These are phyloP conservation scores for Geranium rotundifolium DNA, from an alignment of 345 rosid genomes.

Conservation along the genomic window DNA sequence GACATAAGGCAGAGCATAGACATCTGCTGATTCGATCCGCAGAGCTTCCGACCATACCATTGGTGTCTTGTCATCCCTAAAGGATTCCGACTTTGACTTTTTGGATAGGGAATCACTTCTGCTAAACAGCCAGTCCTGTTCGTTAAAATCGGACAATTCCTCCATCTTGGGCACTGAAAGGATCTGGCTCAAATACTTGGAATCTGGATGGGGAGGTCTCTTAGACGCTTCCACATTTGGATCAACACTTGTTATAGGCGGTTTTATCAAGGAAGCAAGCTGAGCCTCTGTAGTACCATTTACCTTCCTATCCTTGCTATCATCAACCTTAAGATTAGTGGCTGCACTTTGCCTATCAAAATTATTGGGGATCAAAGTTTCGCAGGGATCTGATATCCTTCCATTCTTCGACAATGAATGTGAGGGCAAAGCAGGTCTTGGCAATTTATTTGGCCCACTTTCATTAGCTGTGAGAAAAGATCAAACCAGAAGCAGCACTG, in stretches of 20 bases:
- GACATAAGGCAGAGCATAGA: conserved; percentile 60
- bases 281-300: conserved; percentile 33
- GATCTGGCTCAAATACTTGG: conserved; percentile 42
- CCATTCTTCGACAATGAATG: conserved; percentile 21
- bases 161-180: conserved; percentile 49
- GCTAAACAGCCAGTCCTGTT: conserved; percentile 51
- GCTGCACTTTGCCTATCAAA: conserved; percentile 18
- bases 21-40: conserved; percentile 47
- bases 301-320: conserved; percentile 16
- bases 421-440: conserved; percentile 8
- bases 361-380: conserved; percentile 17
- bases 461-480: conserved; percentile 6
- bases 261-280: conserved; percentile 16
- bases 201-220: conserved; percentile 64
- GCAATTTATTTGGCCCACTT: conserved; percentile 2
- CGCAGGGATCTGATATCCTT: conserved; percentile 22
- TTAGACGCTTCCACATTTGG: conserved; percentile 26
- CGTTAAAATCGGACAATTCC: conserved; percentile 30
- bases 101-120: conserved; percentile 13
- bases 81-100: conserved; percentile 23
- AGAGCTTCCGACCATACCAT: conserved; percentile 57
- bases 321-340: conserved; percentile 18
- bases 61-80: conserved; percentile 19
- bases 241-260: conserved; percentile 18
- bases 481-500: conserved; percentile 10